Base-by-base conservation (phyloP, 2,329 filamentous ascomycete genomes). In the Colletotrichum sp. region DNA sequence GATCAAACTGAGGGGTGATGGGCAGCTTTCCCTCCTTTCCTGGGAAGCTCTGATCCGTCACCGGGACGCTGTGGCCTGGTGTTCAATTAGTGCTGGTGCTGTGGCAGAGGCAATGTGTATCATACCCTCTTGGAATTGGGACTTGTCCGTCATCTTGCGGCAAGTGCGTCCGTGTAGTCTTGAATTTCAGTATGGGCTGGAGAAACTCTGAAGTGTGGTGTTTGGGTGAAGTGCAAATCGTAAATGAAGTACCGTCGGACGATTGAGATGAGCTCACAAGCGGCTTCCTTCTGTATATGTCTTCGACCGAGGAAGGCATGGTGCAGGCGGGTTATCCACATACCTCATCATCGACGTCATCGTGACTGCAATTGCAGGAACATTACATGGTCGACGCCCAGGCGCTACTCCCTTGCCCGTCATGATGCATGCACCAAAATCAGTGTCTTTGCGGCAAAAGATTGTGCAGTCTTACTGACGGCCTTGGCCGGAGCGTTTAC, bases 1-100 rank as follows among this genome's bases (percentile, higher is more conserved):
- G 87, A 71, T 93, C 91, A 72, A 90, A 91, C 60, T 90, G 86
- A 2, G 94, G 93, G 71, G 90, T 87, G 1, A 88, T 82, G 6
- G 86, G 85, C 86, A 95, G 87, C 3, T 87, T 81, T 71, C 80
- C 78, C 79, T 88, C 86, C 79, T 86, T 86, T 36, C 86, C 86
- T 3, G 86, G 86, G 75, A 87, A 87, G 4, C 82, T 80, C 77
- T 87, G 86, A 66, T 84, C 78, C 16, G 85, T 84, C 36, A 87
- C 83, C 12, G 85, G 85, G 65, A 87, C 81, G 32, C 81, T 78
- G 77, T 86, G 84, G 32, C 84, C 85, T 86, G 74, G 13, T 6
- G 3, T 2, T 3, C 0, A 12, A 21, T 75, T 32, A 76, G 66
- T 6, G 21, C 32, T 9, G n/a, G 18, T 34, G 9, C 16, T 14